Conservation (phyloP, 23 red algal species). For the Agarophyton chilense region DNA sequence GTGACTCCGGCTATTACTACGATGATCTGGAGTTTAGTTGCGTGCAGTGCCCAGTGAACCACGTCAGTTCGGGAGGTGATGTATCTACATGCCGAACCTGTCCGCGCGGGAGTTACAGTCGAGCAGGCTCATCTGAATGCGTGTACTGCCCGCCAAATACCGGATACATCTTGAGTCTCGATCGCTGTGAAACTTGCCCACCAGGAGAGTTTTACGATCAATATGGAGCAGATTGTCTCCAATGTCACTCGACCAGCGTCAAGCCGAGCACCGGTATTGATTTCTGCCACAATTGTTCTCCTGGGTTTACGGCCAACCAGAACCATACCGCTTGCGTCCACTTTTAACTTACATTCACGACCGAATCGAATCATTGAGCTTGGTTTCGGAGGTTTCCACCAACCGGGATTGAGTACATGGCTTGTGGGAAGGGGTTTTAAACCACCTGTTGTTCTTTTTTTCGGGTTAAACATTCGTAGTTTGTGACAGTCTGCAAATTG, state of each 20-base stretch:
- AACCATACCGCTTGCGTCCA: constrained; percentile 9
- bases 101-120: background rate
- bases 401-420: background rate
- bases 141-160: background rate
- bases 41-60: background rate
- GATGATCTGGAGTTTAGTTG: background rate
- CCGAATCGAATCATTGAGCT: no score
- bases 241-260: background rate
- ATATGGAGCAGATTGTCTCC: background rate
- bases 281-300: background rate
- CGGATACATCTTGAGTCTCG: background rate
- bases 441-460: background rate
- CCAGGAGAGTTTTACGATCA: constrained; percentile 1
- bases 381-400: background rate
- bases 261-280: background rate
- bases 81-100: background rate
- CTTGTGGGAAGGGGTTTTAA: background rate
- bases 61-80: background rate
- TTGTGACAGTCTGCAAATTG: background rate
- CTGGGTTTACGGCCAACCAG: background rate
- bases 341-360: background rate
- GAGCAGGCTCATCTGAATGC: background rate
- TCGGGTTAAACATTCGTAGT: background rate
- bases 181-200: background rate
- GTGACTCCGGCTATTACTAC: constrained; percentile 7